A percentile compares a stretch with the other conserved stretches of the same genome.
phyloP scores from a whole-genome alignment of 495 filamentous ascomycete genomes.

The Talaromyces ruber region DNA sequence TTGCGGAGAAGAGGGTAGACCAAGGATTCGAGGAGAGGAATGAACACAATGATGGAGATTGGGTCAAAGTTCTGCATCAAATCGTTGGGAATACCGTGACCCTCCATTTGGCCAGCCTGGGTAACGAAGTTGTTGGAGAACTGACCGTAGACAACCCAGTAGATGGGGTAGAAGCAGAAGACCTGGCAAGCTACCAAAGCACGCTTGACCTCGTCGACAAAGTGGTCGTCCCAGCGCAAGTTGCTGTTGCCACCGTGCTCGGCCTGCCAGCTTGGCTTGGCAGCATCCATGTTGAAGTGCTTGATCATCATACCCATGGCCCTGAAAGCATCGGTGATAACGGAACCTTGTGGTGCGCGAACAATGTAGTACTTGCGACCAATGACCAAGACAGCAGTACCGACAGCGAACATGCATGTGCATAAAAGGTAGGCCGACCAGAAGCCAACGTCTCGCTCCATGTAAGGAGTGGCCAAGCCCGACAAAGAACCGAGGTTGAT shows the following conservation, averaged over 20 bases:
- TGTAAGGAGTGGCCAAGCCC: slow-evolving; percentile 54
- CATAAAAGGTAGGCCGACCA: slow-evolving; percentile 71
- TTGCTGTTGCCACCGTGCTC: slow-evolving; percentile 27
- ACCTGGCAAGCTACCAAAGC: slow-evolving; percentile 42
- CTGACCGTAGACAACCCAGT: slow-evolving; percentile 54
- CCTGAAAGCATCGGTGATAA: slow-evolving; percentile 54
- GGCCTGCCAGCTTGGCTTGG: slow-evolving; percentile 52
- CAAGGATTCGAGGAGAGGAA: slow-evolving; percentile 53
- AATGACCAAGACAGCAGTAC: slow-evolving; percentile 41
- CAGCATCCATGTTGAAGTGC: slow-evolving; percentile 46
- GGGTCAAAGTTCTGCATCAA: slow-evolving; percentile 63
- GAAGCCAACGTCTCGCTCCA: slow-evolving; percentile 61
- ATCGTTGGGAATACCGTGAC: slow-evolving; percentile 63
- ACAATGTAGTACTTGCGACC: slow-evolving; percentile 52
- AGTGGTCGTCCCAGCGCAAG: slow-evolving; percentile 41
- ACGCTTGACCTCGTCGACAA: slow-evolving; percentile 41
- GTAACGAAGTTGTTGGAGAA: slow-evolving; percentile 51
- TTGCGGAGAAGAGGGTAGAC: slow-evolving; percentile 54
- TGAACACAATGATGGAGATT: slow-evolving; percentile 54
- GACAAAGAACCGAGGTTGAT: slow-evolving; percentile 66
- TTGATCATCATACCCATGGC: slow-evolving; percentile 50
- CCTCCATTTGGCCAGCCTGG: slow-evolving; percentile 53
- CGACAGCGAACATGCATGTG: slow-evolving; percentile 49
- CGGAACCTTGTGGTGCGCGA: slow-evolving; percentile 54
- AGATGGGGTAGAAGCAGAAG: slow-evolving; percentile 47